Percentiles rank a stretch among this genome's conserved stretches.
Conservation (phyloP, 169 alveolate genomes). For the Babesia divergens region DNA sequence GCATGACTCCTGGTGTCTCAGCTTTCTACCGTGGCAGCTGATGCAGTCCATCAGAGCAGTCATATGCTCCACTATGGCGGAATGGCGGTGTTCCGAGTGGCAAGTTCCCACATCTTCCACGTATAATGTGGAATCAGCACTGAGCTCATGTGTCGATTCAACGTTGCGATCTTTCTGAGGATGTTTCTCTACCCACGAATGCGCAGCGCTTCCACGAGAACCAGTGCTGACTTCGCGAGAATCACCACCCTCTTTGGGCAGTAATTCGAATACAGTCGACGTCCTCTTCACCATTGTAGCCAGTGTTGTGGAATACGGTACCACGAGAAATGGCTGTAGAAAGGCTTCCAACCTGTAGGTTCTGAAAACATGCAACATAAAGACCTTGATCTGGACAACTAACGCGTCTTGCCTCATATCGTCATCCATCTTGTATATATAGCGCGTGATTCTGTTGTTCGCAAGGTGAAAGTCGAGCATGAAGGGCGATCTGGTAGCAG, state of each 20-base stretch:
- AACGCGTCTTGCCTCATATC: constrained; percentile 84
- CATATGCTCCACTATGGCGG: too few relatives aligned
- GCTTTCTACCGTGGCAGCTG: too few relatives aligned
- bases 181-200: too few relatives aligned
- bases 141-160: too few relatives aligned
- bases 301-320: constrained; percentile 65
- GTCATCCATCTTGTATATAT: constrained; percentile 78
- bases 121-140: too few relatives aligned
- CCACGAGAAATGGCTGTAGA: constrained; percentile 72
- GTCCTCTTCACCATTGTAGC: constrained; percentile 1
- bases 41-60: too few relatives aligned
- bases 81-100: too few relatives aligned
- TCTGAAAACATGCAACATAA: constrained; percentile 71
- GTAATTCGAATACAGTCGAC: not conserved
- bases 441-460: constrained; percentile 1
- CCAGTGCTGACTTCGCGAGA: too few relatives aligned
- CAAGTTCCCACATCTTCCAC: too few relatives aligned
- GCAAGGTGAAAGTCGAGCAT: constrained; percentile 27
- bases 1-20: too few relatives aligned
- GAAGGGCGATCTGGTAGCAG: constrained; percentile 58
- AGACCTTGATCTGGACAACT: constrained; percentile 80
- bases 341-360: constrained; percentile 55
- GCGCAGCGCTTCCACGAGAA: too few relatives aligned
- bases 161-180: too few relatives aligned
- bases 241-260: not conserved